These are phyloP conservation scores for Saccharomyces hybrid DNA, from an alignment of 1,139 yeast genomes.

Conservation along the genomic window DNA sequence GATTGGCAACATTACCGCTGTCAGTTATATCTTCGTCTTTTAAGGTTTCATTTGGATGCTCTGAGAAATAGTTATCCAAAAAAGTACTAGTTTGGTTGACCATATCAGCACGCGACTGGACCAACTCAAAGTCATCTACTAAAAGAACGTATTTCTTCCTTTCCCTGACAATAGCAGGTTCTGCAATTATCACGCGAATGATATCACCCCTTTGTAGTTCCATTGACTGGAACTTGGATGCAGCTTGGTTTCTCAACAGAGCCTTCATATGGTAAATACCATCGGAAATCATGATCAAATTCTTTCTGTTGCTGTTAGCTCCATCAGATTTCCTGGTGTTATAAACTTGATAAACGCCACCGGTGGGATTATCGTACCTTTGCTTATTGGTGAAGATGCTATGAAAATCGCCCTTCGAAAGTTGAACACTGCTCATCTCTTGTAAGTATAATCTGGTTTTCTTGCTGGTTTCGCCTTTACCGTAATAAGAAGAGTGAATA, in stretches of 20 bases:
- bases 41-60: conserved; percentile 45
- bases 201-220: conserved; percentile 40
- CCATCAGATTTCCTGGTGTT: conserved; percentile 30
- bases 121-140: conserved; percentile 46
- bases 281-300: conserved; percentile 46
- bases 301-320: conserved; percentile 25
- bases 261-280: conserved; percentile 60
- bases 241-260: conserved; percentile 53
- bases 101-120: conserved; percentile 38
- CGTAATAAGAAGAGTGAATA: background rate
- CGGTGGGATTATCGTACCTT: conserved; percentile 26
- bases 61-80: conserved; percentile 47
- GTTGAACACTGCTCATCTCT: conserved; percentile 30
- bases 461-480: background rate
- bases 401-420: conserved; percentile 26
- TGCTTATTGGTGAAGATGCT: conserved; percentile 25
- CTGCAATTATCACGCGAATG: conserved; percentile 27
- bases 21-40: conserved; percentile 26
- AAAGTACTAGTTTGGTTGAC: conserved; percentile 37
- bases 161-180: conserved; percentile 32
- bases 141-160: conserved; percentile 50
- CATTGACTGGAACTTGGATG: conserved; percentile 43
- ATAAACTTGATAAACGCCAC: conserved; percentile 29
- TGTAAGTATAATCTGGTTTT: conserved; percentile 34
- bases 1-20: background rate